Percentiles rank a stretch among this genome's conserved stretches.
Conservation (phyloP, 306 rosid species). For the Arachis stenosperma region DNA sequence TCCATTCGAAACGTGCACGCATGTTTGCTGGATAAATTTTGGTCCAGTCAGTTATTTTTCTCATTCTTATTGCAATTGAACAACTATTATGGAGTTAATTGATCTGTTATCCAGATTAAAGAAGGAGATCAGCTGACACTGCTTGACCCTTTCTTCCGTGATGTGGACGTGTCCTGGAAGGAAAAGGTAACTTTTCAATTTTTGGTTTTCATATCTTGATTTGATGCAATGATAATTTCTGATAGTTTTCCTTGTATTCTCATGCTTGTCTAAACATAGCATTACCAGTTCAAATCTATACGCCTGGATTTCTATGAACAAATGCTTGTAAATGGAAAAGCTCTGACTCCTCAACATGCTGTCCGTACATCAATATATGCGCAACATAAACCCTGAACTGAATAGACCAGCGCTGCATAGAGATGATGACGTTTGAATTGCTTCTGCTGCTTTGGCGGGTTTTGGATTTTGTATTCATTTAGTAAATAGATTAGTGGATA, state of each 20-base stretch:
- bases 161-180: slow-evolving; percentile 65
- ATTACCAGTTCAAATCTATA: slow-evolving; percentile 75
- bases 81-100: slow-evolving; percentile 35
- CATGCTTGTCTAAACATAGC: slow-evolving; percentile 48
- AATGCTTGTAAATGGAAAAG: slow-evolving; percentile 83
- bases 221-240: slow-evolving; percentile 28
- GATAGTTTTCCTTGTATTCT: slow-evolving; percentile 29
- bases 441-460: slow-evolving; percentile 31
- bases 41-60: slow-evolving; percentile 20
- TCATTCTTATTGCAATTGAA: slow-evolving; percentile 19
- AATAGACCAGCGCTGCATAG: slow-evolving; percentile 28
- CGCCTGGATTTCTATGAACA: slow-evolving; percentile 90
- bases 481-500: slow-evolving; percentile 39
- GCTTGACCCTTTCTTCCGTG: slow-evolving; percentile 68
- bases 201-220: slow-evolving; percentile 24
- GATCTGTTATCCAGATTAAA: slow-evolving; percentile 65
- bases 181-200: slow-evolving; percentile 60
- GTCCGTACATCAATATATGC: slow-evolving; percentile 69
- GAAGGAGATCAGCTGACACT: slow-evolving; percentile 88
- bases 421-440: not conserved
- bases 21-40: slow-evolving; percentile 9
- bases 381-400: slow-evolving; percentile 67
- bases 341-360: slow-evolving; percentile 67
- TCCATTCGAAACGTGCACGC: not conserved
- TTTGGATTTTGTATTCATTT: slow-evolving; percentile 36